Evolutionary conservation across 1,139 yeast genomes (phyloP), one percentile per base, ranked within the genome.

Genomic region (Yamadazyma sp.): DNA sequence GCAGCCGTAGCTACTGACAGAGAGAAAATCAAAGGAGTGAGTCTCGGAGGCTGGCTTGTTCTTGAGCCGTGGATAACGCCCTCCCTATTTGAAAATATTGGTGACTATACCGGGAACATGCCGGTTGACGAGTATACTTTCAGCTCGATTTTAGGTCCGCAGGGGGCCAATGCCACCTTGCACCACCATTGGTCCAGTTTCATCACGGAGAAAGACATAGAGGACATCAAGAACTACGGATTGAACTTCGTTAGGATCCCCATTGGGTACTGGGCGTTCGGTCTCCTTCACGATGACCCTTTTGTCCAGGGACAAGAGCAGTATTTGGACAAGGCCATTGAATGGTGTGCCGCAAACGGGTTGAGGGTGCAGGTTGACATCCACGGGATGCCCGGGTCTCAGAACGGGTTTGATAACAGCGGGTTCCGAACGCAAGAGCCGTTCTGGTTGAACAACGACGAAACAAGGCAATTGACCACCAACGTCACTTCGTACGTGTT

Each of bases 41-140:
- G 54, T 39, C 43, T 59, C 30, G 64, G 64, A 7, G 62, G 63
- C 3, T 59, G 63, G 63, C 44, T 59, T 11, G 58, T 59, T 2
- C 46, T 56, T n/a, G 63, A 59, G 39, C 63, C 63, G 0, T 59
- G 61, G 60, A 59, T 59, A 17, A 55, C 56, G 2, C 61, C 62
- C 4, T 46, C 51, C 18, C 27, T 59, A 3, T 59, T 55, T 45
- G 58, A 56, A 5, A 36, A 41, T 10, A 48, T 48, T 4, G 39
- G 44, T 8, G n/a, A 12, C 10, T 27, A 33, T 10, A 42, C 41
- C 8, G 53, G 51, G 4, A 30, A 35, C 4, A 41, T 46, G 36
- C 59, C 61, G 2, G 47, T 49, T 3, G 64, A 59, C 41, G 64
- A 59, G 40, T 56, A 49, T 37, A 44, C 52, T 7, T 43, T 50